Conservation (phyloP, 441 rosid species). For the Corymbia citriodora region DNA sequence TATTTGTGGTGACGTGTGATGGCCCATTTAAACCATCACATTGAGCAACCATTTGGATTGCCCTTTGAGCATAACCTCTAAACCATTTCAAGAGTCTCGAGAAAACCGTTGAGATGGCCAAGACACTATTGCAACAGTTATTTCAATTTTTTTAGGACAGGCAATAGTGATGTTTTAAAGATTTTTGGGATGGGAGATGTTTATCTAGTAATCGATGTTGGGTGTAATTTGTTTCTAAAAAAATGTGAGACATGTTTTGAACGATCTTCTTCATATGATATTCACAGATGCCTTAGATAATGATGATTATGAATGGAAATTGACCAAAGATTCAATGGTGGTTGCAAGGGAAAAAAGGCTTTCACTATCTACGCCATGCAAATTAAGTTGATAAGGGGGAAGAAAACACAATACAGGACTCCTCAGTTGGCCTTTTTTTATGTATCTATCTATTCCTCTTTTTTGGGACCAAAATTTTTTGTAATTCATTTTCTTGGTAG, state of each 20-base stretch:
- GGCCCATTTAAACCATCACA: too few relatives aligned
- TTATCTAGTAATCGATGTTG: not conserved
- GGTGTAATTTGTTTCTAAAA: rapidly evolving
- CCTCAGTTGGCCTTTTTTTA: not conserved
- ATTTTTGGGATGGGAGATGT: not conserved
- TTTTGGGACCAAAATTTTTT: too few relatives aligned
- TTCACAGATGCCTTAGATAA: not conserved
- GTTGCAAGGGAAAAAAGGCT: not conserved
- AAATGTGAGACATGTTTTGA: not conserved
- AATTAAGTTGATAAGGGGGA: not conserved
- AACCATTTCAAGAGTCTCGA: too few relatives aligned
- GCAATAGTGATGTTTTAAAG: not conserved
- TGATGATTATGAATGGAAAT: not conserved
- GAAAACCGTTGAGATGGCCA: too few relatives aligned
- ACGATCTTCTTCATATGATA: not conserved
- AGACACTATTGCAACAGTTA: rapidly evolving
- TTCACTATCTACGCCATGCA: not conserved
- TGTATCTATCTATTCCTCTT: too few relatives aligned
- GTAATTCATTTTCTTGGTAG: too few relatives aligned
- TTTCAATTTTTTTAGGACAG: not conserved
- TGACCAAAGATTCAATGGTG: not conserved
- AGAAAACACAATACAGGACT: not conserved
- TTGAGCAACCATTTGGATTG: too few relatives aligned
- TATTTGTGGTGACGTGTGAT: too few relatives aligned
- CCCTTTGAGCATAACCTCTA: too few relatives aligned